Base-by-base conservation (phyloP, 768 basidiomycete genomes). In the Clathrus columnatus region DNA sequence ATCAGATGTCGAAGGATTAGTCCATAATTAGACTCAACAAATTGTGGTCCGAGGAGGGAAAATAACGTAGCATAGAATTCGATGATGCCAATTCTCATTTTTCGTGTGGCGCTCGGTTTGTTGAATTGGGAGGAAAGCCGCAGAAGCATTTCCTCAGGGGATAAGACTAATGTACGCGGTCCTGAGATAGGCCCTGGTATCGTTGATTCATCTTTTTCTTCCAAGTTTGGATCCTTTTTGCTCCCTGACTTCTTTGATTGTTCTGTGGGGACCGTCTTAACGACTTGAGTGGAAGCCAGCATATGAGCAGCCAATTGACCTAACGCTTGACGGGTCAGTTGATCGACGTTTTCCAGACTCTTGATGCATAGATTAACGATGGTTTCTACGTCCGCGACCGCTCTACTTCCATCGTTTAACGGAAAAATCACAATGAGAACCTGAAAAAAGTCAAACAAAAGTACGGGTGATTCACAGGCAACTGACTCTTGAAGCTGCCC, bases 1-100 rank as follows among this genome's bases (percentile, higher is more conserved):
- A 91, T 77, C 55, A 97, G 68, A 67, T 97, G 94, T 29, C 73
- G 72, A 27, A 88, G 76, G 54, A 99, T 80, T 20, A 86, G 75
- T 5, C 82, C 75, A 59, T 93, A 98, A 65, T 95, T 87, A 18
- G 70, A 67, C 67, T 99, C 94, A 45, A 91, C 82, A 65, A 88
- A 98, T 0, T 69, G 64, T 1, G 84, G 59, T 0, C 94, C 95
- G 7, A 98, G 81, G 8, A 78, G 75, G 4, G 76, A 79, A 60
- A 98, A 75, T 2, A 95, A 68, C 0, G 87, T 81, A 5, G 83
- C 77, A 63, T 97, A 96, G 61, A 91, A 84, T 60, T 96, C 91
- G 64, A 96, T 85, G 21, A 98, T 79, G 6, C 91, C 92, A 29
- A 91, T 84, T 20, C 88, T 81, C 1, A 80, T 80, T 68, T 84